A percentile compares a stretch with the other conserved stretches of the same genome.
These are phyloP conservation scores for Cercospora berteroae DNA, from an alignment of 2,329 filamentous ascomycete species.

Conservation along the genomic window DNA sequence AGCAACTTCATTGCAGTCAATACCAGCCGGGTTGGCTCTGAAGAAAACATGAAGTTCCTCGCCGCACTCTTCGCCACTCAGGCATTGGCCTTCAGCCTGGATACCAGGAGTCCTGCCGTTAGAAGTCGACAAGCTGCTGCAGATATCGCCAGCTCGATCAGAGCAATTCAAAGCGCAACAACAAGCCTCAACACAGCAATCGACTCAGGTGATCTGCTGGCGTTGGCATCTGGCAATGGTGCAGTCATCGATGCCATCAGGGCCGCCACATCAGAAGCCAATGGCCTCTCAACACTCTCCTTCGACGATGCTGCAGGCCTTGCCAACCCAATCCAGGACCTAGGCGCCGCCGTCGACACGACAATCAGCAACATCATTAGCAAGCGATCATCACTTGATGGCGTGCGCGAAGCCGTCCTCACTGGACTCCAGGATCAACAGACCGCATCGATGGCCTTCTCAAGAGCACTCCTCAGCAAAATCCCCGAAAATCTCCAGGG, in stretches of 20 bases:
- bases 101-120: conserved; percentile 6
- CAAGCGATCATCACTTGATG: conserved; percentile 11
- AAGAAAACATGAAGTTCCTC: conserved; percentile 18
- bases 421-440: conserved; percentile 14
- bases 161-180: conserved; percentile 16
- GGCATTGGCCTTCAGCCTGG: conserved; percentile 18
- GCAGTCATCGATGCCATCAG: conserved; percentile 17
- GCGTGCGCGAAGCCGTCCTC: conserved; percentile 14
- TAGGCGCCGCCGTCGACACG: conserved; percentile 12
- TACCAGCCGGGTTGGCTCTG: background rate
- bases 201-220: conserved; percentile 5
- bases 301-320: conserved; percentile 15
- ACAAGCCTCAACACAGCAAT: conserved; percentile 11
- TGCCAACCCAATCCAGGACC: conserved; percentile 13
- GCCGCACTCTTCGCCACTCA: conserved; percentile 12
- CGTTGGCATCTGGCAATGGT: conserved; percentile 8
- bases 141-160: conserved; percentile 13
- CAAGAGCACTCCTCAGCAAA: conserved; percentile 14
- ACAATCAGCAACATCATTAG: conserved; percentile 16
- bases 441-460: conserved; percentile 15
- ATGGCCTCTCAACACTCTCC: conserved; percentile 12
- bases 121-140: conserved; percentile 16
- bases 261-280: conserved; percentile 15
- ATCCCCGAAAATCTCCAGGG: conserved; percentile 13
- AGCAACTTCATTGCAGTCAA: background rate